These are phyloP conservation scores for Mycena capillaripes DNA, from an alignment of 768 basidiomycete genomes.

Conservation along the genomic window DNA sequence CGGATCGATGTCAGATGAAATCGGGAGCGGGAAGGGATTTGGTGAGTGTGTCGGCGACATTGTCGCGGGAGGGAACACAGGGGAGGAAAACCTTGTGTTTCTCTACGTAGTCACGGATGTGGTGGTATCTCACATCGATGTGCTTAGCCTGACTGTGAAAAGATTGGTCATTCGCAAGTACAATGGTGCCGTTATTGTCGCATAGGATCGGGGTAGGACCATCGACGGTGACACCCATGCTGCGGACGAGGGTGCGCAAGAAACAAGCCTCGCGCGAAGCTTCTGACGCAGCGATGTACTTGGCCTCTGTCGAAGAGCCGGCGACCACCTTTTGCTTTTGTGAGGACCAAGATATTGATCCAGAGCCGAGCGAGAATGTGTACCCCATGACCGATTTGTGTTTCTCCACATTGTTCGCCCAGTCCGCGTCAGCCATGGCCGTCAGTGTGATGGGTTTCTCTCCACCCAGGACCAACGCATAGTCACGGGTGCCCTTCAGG, in stretches of 20 bases:
- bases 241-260: conserved; percentile 39
- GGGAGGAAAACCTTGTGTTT: conserved; percentile 37
- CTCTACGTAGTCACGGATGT: conserved; percentile 44
- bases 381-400: not conserved
- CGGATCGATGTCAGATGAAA: no score
- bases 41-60: no score
- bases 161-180: conserved; percentile 36
- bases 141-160: conserved; percentile 46
- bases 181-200: conserved; percentile 38
- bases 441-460: not conserved
- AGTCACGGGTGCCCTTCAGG: not conserved
- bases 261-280: conserved; percentile 37
- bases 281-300: conserved; percentile 44
- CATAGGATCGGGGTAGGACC: conserved; percentile 21
- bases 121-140: conserved; percentile 48
- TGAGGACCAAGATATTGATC: no score
- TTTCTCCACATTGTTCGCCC: not conserved
- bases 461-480: not conserved
- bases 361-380: not conserved
- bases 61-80: not conserved
- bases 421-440: not conserved
- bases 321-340: conserved; percentile 44
- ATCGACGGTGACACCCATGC: conserved; percentile 12
- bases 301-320: conserved; percentile 51
- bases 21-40: no score